These are phyloP conservation scores for Nannizziopsis arthrosporioides DNA, from an alignment of 2,329 filamentous ascomycete species.

Conservation along the genomic window DNA sequence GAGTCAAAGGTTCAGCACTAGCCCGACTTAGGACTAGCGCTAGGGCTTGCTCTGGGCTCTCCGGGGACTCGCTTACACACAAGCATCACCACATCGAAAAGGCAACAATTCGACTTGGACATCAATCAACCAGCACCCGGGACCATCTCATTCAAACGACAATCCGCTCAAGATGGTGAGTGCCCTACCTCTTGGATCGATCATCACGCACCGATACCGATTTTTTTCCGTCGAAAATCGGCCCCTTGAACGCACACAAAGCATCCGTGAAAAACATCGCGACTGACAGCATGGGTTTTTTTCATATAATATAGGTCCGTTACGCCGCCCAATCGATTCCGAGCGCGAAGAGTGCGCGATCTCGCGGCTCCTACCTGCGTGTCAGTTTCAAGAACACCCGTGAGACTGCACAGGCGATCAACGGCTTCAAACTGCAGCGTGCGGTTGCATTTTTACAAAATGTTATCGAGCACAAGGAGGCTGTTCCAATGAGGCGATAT, in stretches of 20 bases:
- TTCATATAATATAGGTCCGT: conserved; percentile 68
- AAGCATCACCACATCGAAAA: conserved; percentile 6
- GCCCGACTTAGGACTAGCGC: conserved; percentile 23
- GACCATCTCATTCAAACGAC: conserved; percentile 30
- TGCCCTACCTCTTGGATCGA: conserved; percentile 15
- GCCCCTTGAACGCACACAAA: background rate
- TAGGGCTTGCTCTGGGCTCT: conserved; percentile 28
- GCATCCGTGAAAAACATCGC: background rate
- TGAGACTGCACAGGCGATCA: conserved; percentile 98
- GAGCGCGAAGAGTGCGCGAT: conserved; percentile 86
- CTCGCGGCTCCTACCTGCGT: conserved; percentile 96
- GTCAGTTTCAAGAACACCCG: conserved; percentile 99
- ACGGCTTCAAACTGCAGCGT: conserved; percentile 95
- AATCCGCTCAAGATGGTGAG: conserved; percentile 39
- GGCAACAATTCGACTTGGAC: conserved; percentile 21
- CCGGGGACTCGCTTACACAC: conserved; percentile 15
- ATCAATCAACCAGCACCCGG: conserved; percentile 25
- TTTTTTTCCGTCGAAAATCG: background rate
- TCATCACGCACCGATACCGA: background rate
- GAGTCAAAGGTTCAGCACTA: background rate
- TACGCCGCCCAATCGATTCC: conserved; percentile 88
- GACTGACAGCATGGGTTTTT: background rate
- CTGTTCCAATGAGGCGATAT: conserved; percentile 95
- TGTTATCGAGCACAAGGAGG: conserved; percentile 93
- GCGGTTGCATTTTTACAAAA: conserved; percentile 97